These are phyloP conservation scores for Apiospora pterosperma DNA, from an alignment of 2,329 filamentous ascomycete species.

Conservation along the genomic window DNA sequence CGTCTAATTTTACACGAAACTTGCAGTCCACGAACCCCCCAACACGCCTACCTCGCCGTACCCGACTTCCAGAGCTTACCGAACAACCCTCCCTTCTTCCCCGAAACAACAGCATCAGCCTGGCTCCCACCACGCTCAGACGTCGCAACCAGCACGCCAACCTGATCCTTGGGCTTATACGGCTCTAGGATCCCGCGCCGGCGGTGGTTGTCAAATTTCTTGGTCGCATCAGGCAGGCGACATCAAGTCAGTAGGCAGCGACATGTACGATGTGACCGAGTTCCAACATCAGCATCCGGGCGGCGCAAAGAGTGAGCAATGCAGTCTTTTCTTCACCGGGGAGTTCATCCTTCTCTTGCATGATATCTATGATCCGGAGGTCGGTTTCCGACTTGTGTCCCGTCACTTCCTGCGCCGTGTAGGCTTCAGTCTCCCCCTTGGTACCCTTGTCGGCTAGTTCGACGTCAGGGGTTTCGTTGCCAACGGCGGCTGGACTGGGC, in stretches of 20 bases:
- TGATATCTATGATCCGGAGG: constrained; percentile 24
- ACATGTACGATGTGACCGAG: constrained; percentile 21
- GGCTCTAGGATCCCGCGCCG: constrained; percentile 13
- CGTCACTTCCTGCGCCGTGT: constrained; percentile 10
- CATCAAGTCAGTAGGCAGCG: constrained; percentile 19
- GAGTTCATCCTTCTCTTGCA: too few relatives aligned
- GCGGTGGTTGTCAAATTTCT: constrained; percentile 20
- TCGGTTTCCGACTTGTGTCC: constrained; percentile 14
- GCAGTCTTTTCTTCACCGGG: too few relatives aligned
- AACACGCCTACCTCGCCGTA: not conserved
- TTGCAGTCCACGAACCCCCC: not conserved
- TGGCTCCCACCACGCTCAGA: not conserved
- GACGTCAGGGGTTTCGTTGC: too few relatives aligned
- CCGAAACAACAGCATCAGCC: not conserved
- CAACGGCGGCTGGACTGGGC: too few relatives aligned
- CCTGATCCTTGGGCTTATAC: constrained; percentile 6
- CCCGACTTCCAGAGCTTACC: not conserved
- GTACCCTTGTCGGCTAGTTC: not conserved
- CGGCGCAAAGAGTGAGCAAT: constrained; percentile 19
- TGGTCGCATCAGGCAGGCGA: constrained; percentile 17
- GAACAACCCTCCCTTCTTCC: not conserved
- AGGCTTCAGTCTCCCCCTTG: not conserved
- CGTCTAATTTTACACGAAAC: not conserved
- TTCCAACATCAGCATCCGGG: constrained; percentile 21
- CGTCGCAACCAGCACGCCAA: not conserved